Evolutionary conservation across 1,284 basidiomycete genomes (phyloP), one percentile per base, ranked within the genome.

Genomic region (Ustilago crameri): DNA sequence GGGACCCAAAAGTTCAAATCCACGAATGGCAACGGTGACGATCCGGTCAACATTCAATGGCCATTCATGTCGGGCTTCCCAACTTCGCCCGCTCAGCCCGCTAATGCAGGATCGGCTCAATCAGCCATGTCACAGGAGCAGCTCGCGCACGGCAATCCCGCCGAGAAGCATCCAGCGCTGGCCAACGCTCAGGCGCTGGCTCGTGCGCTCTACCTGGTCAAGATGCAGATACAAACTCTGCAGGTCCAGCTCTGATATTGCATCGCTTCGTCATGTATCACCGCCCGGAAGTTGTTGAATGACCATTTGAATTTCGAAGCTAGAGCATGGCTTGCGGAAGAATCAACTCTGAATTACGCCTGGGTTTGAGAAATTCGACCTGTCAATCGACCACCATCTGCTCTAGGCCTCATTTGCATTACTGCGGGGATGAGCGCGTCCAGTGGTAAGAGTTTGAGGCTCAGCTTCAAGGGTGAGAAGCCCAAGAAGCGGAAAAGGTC

Each of bases 391-490:
- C 30, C 30, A 30, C 30, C 30, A 30, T 30, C 30, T 30, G 30
- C 30, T 30, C 12, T 30, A 12, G 12, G 30, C 30, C 12, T 30
- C 8, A 37, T 37, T 17, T 8, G 12, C 5, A 15, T 8, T 37
- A 5, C 35, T 37, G 35, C 35, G 17, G 35, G 5, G 35, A 67
- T 67, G 64, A 57, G 64, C 54, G 50, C 53, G 35, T 12, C 58
- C 5, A 37, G 48, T 9, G 51, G 43, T 27, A 69, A 63, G 34
- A 69, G 60, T 22, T 38, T 72, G 37, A 50, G 69, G 18, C 58
- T 72, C 44, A 72, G 62, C 64, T 72, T 72, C 56, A 72, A 72
- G 40, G 69, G 69, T n/a, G 69, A 72, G 30, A 63, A 68, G 52
- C 59, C 65, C 3, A 68, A 63, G 45, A 72, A 72, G 45, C 59